Evolutionary conservation across 1,139 yeast species (phyloP).

Genomic region (Schwanniomyces etchellsii): DNA sequence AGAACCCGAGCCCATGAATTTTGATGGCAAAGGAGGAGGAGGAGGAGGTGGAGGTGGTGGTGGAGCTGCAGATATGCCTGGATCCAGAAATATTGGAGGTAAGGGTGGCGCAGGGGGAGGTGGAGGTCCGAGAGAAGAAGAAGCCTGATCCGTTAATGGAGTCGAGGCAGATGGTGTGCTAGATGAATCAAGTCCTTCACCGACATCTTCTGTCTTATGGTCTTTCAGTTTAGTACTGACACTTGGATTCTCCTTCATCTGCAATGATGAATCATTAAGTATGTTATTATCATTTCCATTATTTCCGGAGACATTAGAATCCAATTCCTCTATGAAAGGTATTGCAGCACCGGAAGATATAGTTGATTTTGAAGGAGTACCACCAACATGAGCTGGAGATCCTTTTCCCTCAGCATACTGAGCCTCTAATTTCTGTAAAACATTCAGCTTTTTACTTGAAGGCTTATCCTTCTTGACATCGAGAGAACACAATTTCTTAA

Average conservation of each 20-base stretch:
- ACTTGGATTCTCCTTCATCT: too few relatives aligned
- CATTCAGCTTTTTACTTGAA: slow-evolving; percentile 13
- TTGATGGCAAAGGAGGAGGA: slow-evolving; percentile 33
- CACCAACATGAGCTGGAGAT: slow-evolving; percentile 4
- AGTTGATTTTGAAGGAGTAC: too few relatives aligned
- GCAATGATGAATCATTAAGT: too few relatives aligned
- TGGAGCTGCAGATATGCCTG: slow-evolving; percentile 4
- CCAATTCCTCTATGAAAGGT: not conserved
- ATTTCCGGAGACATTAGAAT: too few relatives aligned
- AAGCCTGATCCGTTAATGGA: slow-evolving; percentile 1
- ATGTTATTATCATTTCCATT: too few relatives aligned
- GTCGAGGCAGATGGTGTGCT: too few relatives aligned
- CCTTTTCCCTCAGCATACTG: slow-evolving; percentile 47
- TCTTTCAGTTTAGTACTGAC: too few relatives aligned
- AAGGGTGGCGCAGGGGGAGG: slow-evolving; percentile 3
- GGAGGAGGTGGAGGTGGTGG: slow-evolving; percentile 17
- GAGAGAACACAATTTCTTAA: slow-evolving; percentile 21
- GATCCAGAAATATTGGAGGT: slow-evolving; percentile 1
- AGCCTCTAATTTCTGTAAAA: slow-evolving; percentile 35
- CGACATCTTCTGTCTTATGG: too few relatives aligned
- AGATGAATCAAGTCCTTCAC: too few relatives aligned
- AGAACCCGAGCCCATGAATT: slow-evolving; percentile 18
- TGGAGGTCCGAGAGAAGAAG: too few relatives aligned
- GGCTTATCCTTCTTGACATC: slow-evolving; percentile 3
- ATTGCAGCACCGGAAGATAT: too few relatives aligned